Conservation (phyloP, 2,329 filamentous ascomycete genomes). For the Stemphylium lycopersici region DNA sequence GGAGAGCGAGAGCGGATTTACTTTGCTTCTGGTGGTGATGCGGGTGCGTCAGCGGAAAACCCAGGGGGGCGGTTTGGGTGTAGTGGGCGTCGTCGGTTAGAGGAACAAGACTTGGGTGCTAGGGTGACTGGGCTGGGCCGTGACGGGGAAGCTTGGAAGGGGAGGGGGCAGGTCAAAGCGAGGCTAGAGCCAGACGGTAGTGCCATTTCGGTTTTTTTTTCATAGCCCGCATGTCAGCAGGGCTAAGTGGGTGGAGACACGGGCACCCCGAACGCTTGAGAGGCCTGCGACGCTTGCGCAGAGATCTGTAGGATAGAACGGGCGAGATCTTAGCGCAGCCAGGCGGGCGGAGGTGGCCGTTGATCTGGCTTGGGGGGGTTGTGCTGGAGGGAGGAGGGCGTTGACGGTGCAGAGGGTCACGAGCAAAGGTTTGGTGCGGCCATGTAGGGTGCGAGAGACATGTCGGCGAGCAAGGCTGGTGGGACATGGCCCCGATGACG, state of each 20-base stretch:
- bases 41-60: conserved; percentile 30
- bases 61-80: conserved; percentile 35
- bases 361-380: conserved; percentile 6
- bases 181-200: conserved; percentile 29
- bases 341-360: conserved; percentile 8
- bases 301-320: conserved; percentile 23
- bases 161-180: conserved; percentile 11
- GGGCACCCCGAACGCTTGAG: conserved; percentile 32
- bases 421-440: background rate
- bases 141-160: conserved; percentile 21
- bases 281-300: conserved; percentile 19
- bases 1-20: conserved; percentile 13
- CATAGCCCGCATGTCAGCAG: conserved; percentile 35
- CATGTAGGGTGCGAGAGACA: background rate
- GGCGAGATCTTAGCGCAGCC: conserved; percentile 30
- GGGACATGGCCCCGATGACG: background rate
- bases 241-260: conserved; percentile 27
- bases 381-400: background rate
- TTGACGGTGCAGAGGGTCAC: too few species aligned
- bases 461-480: conserved; percentile 3
- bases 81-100: conserved; percentile 41
- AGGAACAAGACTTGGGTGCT: conserved; percentile 33
- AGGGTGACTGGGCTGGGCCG: conserved; percentile 25
- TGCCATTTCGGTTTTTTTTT: conserved; percentile 36
- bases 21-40: conserved; percentile 9